Base-by-base conservation (phyloP, 2,329 filamentous ascomycete species). In the Amesomyces nigricolor region DNA sequence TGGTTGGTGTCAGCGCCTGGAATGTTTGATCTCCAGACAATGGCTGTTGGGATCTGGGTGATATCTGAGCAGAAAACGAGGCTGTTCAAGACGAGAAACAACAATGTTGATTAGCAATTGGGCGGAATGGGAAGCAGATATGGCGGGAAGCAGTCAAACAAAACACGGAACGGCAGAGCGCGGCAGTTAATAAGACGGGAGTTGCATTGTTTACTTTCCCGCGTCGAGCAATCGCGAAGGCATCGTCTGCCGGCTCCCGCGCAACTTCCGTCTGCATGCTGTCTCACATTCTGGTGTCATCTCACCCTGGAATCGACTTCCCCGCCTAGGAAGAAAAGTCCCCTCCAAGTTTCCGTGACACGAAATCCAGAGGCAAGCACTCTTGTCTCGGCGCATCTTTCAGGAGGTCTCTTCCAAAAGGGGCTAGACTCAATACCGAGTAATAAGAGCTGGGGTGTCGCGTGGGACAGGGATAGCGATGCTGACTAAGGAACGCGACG, bases 401-500 rank as follows among this genome's bases (percentile, higher is more conserved):
- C 38, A n/a, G 42, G 43, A 35, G 6, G 17, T 38, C 5, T 37
- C 47, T 29, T 39, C 46, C 48, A 19, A 46, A 50, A 52, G 30
- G 47, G 7, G 32, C 42, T 40, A 39, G 56, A 38, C 51, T 17
- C 38, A 22, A 22, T 48, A 53, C 22, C 22, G 22, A 26, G 22
- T 26, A 26, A 26, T 26, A 26, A 26, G 22, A 26, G 22, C 22
- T 26, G 22, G 22, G 55, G 52, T 35, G 47, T 44, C 30, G 46
- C 49, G 55, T 45, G 53, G 50, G 32, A 46, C 43, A 42, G 16
- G 40, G 22, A 26, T 26, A 5, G 3, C 22, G 30, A 26, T 46
- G 58, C 40, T 63, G 63, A 61, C 59, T 58, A 62, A 64, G 54
- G 54, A 61, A 62, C 63, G 63, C 63, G 63, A 62, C 63, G 57